Evolutionary conservation across 2,329 filamentous ascomycete genomes (phyloP), one percentile per base, ranked within the genome.

Genomic region (Colletotrichum trifolii): DNA sequence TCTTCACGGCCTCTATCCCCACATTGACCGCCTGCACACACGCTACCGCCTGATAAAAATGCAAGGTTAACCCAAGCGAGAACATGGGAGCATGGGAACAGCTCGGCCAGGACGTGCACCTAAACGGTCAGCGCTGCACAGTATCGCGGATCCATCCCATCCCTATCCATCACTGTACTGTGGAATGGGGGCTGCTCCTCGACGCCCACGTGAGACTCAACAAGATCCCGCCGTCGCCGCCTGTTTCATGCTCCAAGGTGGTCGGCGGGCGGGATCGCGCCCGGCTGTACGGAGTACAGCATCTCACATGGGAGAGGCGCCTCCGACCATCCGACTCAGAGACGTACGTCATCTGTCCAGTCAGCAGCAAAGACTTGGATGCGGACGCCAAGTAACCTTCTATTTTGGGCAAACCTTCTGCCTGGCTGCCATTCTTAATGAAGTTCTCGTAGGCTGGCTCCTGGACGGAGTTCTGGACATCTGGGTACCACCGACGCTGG

Each of bases 291-390:
- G 17, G 17, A 17, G 17, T 17, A 52, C 17, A 17, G 15, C 43
- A 15, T 17, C 43, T 6, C 58, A 63, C 58, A 63, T 63, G 53
- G 34, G 42, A 46, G 48, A 52, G 34, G 50, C 62, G 35, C 39
- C 34, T 12, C 40, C 58, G 40, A 46, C 35, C 25, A 40, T 53
- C 59, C 52, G 15, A 40, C 33, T 6, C 52, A 36, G 52, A 66
- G 63, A 63, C 53, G 63, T 66, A 66, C 63, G 58, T 66, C 63
- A 66, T 63, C 63, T 53, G 36, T 53, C 34, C 53, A 52, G 59
- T 66, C 53, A 66, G 63, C 47, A 63, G n/a, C 52, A 43, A 36
- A 47, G 36, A 36, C 48, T 40, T 45, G 56, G 35, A 38, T 40
- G 33, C 55, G n/a, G 13, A 35, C 42, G 64, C 64, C 64, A 64